phyloP scores from a whole-genome alignment of 73 alveolate species.

The Paramecium sexaurelia region DNA sequence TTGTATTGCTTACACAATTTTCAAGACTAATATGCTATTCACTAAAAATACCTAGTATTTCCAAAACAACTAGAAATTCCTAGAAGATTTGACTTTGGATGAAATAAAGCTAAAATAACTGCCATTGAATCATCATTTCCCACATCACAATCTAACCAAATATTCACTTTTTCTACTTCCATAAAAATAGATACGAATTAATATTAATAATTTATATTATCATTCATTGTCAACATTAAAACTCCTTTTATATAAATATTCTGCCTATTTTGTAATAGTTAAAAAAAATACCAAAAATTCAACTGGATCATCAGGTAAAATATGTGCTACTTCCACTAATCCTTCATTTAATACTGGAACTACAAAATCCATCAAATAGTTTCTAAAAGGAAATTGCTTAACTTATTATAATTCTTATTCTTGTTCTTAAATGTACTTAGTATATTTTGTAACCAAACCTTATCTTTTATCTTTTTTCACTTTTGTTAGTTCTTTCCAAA shows the following conservation, averaged over 20 bases:
- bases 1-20: conserved; percentile 41
- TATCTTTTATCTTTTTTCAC: conserved; percentile 79
- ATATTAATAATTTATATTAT: neutral
- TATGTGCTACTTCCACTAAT: conserved; percentile 79
- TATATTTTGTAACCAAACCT: conserved; percentile 41
- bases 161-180: conserved; percentile 5
- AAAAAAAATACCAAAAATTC: conserved; percentile 65
- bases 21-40: neutral
- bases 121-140: conserved; percentile 68
- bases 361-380: conserved; percentile 79
- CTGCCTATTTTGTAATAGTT: conserved; percentile 45
- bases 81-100: conserved; percentile 36
- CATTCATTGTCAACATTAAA: conserved; percentile 51
- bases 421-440: conserved; percentile 21
- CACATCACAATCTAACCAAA: conserved; percentile 67
- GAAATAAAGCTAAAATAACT: conserved; percentile 5
- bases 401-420: conserved; percentile 63
- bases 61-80: conserved; percentile 46
- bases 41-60: neutral
- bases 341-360: conserved; percentile 85
- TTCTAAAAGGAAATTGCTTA: conserved; percentile 73
- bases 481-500: conserved; percentile 80
- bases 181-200: neutral
- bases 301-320: conserved; percentile 84
- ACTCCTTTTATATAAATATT: conserved; percentile 66